A percentile compares a stretch with the other conserved stretches of the same genome.
phyloP scores from a whole-genome alignment of 2,329 filamentous ascomycete species.

The Ophiocordyceps polyrhachis-furcata region DNA sequence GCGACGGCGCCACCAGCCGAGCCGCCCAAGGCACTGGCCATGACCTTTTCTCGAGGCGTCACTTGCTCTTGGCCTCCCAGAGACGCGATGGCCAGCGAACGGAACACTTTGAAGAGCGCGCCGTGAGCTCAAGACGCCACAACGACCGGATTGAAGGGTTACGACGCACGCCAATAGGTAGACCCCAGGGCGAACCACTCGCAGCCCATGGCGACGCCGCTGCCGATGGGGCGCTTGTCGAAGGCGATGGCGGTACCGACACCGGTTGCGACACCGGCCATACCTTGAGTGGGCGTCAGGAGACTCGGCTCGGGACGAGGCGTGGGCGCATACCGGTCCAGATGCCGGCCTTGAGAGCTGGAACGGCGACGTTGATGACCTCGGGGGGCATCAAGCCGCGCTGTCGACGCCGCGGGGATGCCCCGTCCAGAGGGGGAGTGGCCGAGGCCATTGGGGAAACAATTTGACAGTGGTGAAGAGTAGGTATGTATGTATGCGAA shows the following conservation, averaged over 20 bases:
- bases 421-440: conserved; percentile 1
- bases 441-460: conserved; percentile 4
- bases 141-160: neutral
- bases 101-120: conserved; percentile 25
- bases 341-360: conserved; percentile 40
- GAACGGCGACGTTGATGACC: conserved; percentile 24
- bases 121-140: conserved; percentile 2
- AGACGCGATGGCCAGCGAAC: conserved; percentile 25
- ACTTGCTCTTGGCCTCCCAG: conserved; percentile 32
- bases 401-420: conserved; percentile 8
- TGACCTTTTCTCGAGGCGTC: conserved; percentile 39
- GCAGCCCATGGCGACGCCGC: conserved; percentile 51
- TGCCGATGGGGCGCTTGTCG: conserved; percentile 47
- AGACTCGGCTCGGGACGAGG: neutral
- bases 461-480: neutral
- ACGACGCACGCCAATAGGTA: conserved; percentile 51
- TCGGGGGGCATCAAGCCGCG: conserved; percentile 23
- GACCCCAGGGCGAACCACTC: conserved; percentile 69
- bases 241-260: conserved; percentile 54
- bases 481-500: neutral
- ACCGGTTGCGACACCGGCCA: conserved; percentile 42
- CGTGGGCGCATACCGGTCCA: conserved; percentile 27
- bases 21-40: conserved; percentile 53
- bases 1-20: conserved; percentile 45
- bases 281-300: conserved; percentile 23